Evolutionary conservation across 2,329 filamentous ascomycete genomes (phyloP).

Genomic region (Phaeoacremonium minimum): DNA sequence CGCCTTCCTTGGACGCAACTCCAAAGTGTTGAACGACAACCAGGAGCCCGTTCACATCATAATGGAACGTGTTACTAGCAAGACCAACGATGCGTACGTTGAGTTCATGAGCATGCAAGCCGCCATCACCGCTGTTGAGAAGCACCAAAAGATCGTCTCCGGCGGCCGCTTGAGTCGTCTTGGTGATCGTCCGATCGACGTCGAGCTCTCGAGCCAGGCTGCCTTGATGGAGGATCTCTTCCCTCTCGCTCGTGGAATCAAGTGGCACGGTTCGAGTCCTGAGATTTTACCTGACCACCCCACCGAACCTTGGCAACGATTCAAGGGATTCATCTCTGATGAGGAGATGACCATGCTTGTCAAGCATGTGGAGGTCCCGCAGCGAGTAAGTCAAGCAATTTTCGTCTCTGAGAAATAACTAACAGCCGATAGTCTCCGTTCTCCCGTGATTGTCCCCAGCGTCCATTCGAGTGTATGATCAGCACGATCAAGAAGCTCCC

Average conservation of each 20-base stretch:
- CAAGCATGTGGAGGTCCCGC: slow-evolving; percentile 58
- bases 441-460: slow-evolving; percentile 56
- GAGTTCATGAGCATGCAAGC: slow-evolving; percentile 51
- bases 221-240: slow-evolving; percentile 60
- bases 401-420: neutral
- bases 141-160: slow-evolving; percentile 32
- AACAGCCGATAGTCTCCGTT: slow-evolving; percentile 53
- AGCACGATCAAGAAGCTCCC: slow-evolving; percentile 60
- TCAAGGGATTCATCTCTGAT: slow-evolving; percentile 55
- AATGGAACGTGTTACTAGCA: slow-evolving; percentile 59
- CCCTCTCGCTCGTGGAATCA: slow-evolving; percentile 49
- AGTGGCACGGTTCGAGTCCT: slow-evolving; percentile 48
- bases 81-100: slow-evolving; percentile 58
- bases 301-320: slow-evolving; percentile 42
- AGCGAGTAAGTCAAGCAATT: slow-evolving; percentile 45
- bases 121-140: slow-evolving; percentile 48
- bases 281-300: slow-evolving; percentile 27
- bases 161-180: slow-evolving; percentile 42
- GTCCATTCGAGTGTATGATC: slow-evolving; percentile 62
- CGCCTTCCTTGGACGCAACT: slow-evolving; percentile 55
- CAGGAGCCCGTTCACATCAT: slow-evolving; percentile 59
- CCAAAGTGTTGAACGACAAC: slow-evolving; percentile 47
- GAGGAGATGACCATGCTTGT: slow-evolving; percentile 62
- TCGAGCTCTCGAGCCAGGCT: slow-evolving; percentile 52
- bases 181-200: slow-evolving; percentile 52